Base-by-base conservation (phyloP, 192 early-diverging fungal genomes). In the Entophlyctis luteolus region DNA sequence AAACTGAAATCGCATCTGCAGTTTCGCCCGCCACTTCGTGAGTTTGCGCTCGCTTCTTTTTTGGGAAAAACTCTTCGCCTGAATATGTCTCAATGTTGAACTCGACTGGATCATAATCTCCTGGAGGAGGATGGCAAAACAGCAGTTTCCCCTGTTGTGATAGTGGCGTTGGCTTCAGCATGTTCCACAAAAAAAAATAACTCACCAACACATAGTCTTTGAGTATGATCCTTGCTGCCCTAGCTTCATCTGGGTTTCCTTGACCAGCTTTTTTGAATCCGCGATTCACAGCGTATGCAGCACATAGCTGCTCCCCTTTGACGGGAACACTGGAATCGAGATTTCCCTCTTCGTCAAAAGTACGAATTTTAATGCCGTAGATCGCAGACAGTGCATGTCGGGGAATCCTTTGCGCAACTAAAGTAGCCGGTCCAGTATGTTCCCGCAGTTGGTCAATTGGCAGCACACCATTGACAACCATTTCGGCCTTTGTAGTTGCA, bases 391-490 rank as follows among this genome's bases (percentile, higher is more conserved):
- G 77, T 4, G 92, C 88, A 65, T 82, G 71, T 78, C 90, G 90
- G 16, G 97, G 97, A 50, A 99, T 88, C 45, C 94, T 75, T 69
- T 84, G 74, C 3, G 87, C 85, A 6, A 98, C 83, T 55, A 99
- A 77, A 8, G 76, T 89, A 27, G 85, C 81, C 4, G 95, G 95
- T 10, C 93, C 97, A 3, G 90, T 88, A 63, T 90, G 88, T 79
- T 99, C 97, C 45, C 97, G 84, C 68, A 99, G 75, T 75, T 99
- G 95, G 82, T 99, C 97, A 65, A 99, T 96, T 28, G 97, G 97
- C 67, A 99, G 81, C 23, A 99, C 90, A 77, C 97, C 97, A 72
- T 99, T 98, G 73, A 92, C 90, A 37, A 99, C 94, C 89, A 98
- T 93, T 69, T 99, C 97, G 25, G 94, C 97, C 75, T 94, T 90